Conservation (phyloP, 1,284 basidiomycete genomes). For the Fomitopsis palustris region DNA sequence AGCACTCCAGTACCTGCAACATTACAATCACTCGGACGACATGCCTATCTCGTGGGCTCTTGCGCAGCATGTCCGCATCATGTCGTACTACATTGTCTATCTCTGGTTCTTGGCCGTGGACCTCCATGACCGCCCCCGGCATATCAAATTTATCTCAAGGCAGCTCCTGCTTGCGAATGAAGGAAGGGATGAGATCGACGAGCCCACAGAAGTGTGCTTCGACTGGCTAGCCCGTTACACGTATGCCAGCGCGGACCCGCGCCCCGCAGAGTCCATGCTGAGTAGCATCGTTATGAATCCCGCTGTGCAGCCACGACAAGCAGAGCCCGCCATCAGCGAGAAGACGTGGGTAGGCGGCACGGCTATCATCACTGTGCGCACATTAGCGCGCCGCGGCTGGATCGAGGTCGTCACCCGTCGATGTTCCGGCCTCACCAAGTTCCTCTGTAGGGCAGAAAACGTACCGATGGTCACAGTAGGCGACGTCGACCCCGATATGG, state of each 20-base stretch:
- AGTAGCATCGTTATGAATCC: conserved; percentile 70
- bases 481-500: conserved; percentile 75
- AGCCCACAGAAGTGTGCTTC: conserved; percentile 94
- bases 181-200: conserved; percentile 73
- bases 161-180: conserved; percentile 90
- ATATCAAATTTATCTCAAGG: conserved; percentile 86
- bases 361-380: conserved; percentile 81
- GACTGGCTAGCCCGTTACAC: conserved; percentile 97
- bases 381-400: conserved; percentile 81
- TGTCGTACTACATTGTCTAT: conserved; percentile 93
- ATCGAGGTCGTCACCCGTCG: conserved; percentile 84
- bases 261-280: conserved; percentile 80
- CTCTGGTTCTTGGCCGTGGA: conserved; percentile 93
- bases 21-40: conserved; percentile 75
- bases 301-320: conserved; percentile 21
- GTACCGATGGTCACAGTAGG: conserved; percentile 80
- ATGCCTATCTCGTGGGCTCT: conserved; percentile 80
- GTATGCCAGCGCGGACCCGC: conserved; percentile 91
- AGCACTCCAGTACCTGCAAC: conserved; percentile 91
- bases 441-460: conserved; percentile 92
- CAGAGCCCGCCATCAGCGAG: conserved; percentile 44
- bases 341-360: conserved; percentile 91
- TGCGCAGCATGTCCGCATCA: conserved; percentile 91
- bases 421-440: conserved; percentile 85
- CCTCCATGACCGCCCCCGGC: conserved; percentile 79